Conservation (phyloP, 1,284 basidiomycete species). For the Salmacisia buchloeana region DNA sequence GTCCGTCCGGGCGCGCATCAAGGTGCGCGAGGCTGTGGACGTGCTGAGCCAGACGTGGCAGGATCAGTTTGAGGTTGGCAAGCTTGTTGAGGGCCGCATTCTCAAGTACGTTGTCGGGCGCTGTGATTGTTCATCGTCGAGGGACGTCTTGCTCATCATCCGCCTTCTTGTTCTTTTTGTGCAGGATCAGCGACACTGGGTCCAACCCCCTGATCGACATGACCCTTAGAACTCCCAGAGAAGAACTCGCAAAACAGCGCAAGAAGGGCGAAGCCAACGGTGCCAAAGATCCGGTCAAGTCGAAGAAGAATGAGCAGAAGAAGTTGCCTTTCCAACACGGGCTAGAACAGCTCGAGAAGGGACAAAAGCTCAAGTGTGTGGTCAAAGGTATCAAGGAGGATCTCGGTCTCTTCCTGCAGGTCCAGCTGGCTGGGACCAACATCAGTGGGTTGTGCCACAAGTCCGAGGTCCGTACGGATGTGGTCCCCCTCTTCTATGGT, state of each 20-base stretch:
- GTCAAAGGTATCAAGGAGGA: constrained; percentile 60
- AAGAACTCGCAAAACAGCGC: constrained; percentile 27
- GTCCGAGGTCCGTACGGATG: constrained; percentile 57
- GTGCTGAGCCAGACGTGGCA: constrained; percentile 94
- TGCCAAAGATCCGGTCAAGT: constrained; percentile 59
- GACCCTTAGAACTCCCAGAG: constrained; percentile 60
- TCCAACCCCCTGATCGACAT: constrained; percentile 76
- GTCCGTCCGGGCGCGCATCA: constrained; percentile 77
- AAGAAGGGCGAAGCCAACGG: constrained; percentile 51
- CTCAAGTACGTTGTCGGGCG: constrained; percentile 58
- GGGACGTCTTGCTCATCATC: constrained; percentile 2
- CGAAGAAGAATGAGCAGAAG: constrained; percentile 11
- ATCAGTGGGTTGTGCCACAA: constrained; percentile 90
- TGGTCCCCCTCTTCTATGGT: not conserved
- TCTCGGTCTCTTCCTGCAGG: constrained; percentile 73
- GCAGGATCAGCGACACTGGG: constrained; percentile 46
- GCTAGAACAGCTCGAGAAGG: constrained; percentile 38
- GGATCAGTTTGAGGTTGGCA: constrained; percentile 68
- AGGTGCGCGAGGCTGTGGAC: constrained; percentile 73
- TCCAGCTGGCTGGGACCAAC: constrained; percentile 75
- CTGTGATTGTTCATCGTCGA: not conserved
- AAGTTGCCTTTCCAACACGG: not conserved
- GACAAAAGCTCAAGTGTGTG: constrained; percentile 50
- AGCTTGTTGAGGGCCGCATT: constrained; percentile 80
- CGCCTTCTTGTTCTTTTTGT: constrained; percentile 16